A percentile compares a stretch with the other conserved stretches of the same genome.
Conservation (phyloP, 1,139 yeast species). For the Diutina catenulata region DNA sequence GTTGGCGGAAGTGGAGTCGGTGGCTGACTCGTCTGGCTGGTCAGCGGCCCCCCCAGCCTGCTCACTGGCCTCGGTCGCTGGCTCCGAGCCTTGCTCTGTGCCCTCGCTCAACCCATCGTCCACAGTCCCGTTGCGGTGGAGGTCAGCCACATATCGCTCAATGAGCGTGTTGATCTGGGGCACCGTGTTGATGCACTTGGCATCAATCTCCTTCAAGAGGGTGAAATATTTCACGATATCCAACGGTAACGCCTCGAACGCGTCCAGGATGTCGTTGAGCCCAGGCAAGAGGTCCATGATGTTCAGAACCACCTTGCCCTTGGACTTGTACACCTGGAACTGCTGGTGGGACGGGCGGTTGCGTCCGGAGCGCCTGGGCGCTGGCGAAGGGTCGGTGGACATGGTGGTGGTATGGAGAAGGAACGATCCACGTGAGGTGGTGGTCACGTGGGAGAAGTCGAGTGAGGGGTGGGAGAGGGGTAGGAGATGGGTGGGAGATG, state of each 20-base stretch:
- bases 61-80: not conserved
- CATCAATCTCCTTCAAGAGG: constrained; percentile 82
- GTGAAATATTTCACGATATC: constrained; percentile 83
- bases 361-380: constrained; percentile 3
- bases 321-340: constrained; percentile 15
- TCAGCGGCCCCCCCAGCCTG: too few species aligned
- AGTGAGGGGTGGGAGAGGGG: too few species aligned
- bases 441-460: too few species aligned
- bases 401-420: too few species aligned
- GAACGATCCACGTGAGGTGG: too few species aligned
- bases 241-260: constrained; percentile 79
- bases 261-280: constrained; percentile 82
- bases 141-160: constrained; percentile 35
- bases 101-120: constrained; percentile 7
- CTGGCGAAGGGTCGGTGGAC: too few species aligned
- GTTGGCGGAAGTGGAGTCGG: too few species aligned
- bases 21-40: too few species aligned
- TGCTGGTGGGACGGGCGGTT: not conserved
- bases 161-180: constrained; percentile 58
- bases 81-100: not conserved
- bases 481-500: too few species aligned
- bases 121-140: constrained; percentile 18
- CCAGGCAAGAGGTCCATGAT: constrained; percentile 62
- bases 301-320: constrained; percentile 21
- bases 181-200: constrained; percentile 71